phyloP scores from a whole-genome alignment of 2,329 filamentous ascomycete species.

The Phyllosticta citribraziliensis region DNA sequence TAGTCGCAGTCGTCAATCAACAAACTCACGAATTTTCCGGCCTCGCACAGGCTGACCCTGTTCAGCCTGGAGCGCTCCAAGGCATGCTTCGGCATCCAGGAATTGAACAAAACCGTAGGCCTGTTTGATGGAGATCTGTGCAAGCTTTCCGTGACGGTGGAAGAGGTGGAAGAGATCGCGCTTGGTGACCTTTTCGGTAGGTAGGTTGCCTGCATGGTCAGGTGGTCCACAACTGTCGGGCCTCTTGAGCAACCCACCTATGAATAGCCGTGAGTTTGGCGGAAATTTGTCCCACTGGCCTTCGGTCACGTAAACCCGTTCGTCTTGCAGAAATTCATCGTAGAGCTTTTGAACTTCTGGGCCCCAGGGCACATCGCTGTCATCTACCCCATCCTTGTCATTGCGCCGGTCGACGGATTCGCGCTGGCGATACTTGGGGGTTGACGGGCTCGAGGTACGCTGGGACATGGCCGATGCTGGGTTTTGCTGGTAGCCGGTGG shows the following conservation, averaged over 20 bases:
- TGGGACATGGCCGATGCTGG: conserved; percentile 14
- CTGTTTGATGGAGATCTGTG: conserved; percentile 92
- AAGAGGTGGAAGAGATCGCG: conserved; percentile 89
- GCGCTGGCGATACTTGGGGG: conserved; percentile 20
- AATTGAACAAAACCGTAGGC: conserved; percentile 97
- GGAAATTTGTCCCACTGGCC: conserved; percentile 77
- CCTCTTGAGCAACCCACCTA: conserved; percentile 43
- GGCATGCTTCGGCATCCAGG: conserved; percentile 64
- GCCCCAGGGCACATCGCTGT: conserved; percentile 43
- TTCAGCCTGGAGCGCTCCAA: conserved; percentile 62
- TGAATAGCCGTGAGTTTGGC: conserved; percentile 66
- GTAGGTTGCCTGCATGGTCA: conserved; percentile 62
- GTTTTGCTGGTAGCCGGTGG: conserved; percentile 11
- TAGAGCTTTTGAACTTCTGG: conserved; percentile 56
- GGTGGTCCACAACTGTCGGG: conserved; percentile 12
- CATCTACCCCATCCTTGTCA: conserved; percentile 23
- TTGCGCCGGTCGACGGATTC: conserved; percentile 17
- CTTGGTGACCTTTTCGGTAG: conserved; percentile 87
- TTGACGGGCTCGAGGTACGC: conserved; percentile 21
- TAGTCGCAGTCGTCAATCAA: conserved; percentile 1
- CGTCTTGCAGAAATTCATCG: conserved; percentile 62
- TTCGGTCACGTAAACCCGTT: conserved; percentile 65
- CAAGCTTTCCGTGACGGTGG: conserved; percentile 71
- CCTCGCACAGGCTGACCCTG: conserved; percentile 76
- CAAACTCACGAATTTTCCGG: conserved; percentile 77